Conservation (phyloP, 2,329 filamentous ascomycete genomes). For the Epichloe scottii region DNA sequence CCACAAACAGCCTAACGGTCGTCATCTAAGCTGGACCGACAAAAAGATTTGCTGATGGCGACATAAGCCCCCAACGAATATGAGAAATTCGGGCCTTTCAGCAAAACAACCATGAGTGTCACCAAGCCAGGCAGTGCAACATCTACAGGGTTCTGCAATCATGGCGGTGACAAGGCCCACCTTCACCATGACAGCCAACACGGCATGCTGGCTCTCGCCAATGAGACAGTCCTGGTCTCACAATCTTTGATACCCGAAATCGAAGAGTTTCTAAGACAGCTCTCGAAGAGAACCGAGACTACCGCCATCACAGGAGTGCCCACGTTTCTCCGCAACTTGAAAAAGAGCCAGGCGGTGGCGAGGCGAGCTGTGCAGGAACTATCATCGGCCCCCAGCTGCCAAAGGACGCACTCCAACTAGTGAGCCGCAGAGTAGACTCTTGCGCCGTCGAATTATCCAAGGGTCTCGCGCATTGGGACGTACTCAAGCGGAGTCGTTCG, state of each 20-base stretch:
- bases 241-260: slow-evolving; percentile 10
- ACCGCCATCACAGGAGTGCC: slow-evolving; percentile 12
- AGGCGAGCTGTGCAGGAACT: slow-evolving; percentile 7
- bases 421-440: slow-evolving; percentile 13
- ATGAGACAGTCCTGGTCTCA: slow-evolving; percentile 4
- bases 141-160: not conserved
- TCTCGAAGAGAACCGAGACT: slow-evolving; percentile 5
- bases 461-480: slow-evolving; percentile 16
- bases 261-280: slow-evolving; percentile 7
- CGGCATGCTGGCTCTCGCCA: slow-evolving; percentile 7
- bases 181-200: not conserved
- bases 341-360: slow-evolving; percentile 9
- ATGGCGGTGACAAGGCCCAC: not conserved
- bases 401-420: slow-evolving; percentile 5
- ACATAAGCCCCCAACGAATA: not conserved
- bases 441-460: slow-evolving; percentile 13
- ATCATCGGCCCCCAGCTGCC: slow-evolving; percentile 1
- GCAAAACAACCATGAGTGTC: not conserved
- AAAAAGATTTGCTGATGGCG: not conserved
- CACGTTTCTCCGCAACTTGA: slow-evolving; percentile 8
- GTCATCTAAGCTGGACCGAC: not conserved
- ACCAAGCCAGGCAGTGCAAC: not conserved
- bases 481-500: slow-evolving; percentile 19
- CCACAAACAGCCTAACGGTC: not conserved
- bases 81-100: not conserved